Evolutionary conservation across 495 filamentous ascomycete genomes (phyloP).

Genomic region (Hypoxylon cercidicola): DNA sequence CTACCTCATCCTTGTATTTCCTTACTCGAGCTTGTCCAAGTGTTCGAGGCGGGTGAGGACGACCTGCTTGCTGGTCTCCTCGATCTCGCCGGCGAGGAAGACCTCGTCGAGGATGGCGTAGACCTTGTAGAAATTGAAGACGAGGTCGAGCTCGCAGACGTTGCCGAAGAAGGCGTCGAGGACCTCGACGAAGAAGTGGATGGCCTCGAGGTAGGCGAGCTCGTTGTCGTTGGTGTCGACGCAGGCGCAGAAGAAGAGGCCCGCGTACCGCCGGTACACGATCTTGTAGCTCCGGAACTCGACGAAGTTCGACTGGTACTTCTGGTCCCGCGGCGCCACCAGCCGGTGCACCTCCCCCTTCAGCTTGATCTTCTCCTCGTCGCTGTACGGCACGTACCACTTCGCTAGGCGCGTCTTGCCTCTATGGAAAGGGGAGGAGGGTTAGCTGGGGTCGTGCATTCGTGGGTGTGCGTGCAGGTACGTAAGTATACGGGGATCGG

Average conservation of each 20-base stretch:
- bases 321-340: conserved; percentile 96
- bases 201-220: conserved; percentile 94
- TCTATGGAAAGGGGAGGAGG: conserved; percentile 58
- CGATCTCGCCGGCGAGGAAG: conserved; percentile 94
- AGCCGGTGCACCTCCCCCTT: conserved; percentile 97
- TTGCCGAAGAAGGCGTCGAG: conserved; percentile 98
- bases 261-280: conserved; percentile 95
- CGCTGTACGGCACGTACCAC: conserved; percentile 98
- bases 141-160: conserved; percentile 97
- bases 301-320: conserved; percentile 99
- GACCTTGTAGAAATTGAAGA: conserved; percentile 93
- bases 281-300: conserved; percentile 94
- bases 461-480: background rate
- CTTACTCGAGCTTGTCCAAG: conserved; percentile 93
- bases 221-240: conserved; percentile 99
- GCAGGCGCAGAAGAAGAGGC: conserved; percentile 98
- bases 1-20: background rate
- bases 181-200: conserved; percentile 99
- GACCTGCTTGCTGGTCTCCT: conserved; percentile 98
- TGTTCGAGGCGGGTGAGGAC: conserved; percentile 94
- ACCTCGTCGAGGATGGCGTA: conserved; percentile 99
- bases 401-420: conserved; percentile 98
- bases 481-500: background rate
- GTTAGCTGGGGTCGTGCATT: conserved; percentile 2
- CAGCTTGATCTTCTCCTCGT: conserved; percentile 95